A percentile compares a stretch with the other conserved stretches of the same genome.
phyloP scores from a whole-genome alignment of 2,329 filamentous ascomycete species.

The Exophiala aquamarina region DNA sequence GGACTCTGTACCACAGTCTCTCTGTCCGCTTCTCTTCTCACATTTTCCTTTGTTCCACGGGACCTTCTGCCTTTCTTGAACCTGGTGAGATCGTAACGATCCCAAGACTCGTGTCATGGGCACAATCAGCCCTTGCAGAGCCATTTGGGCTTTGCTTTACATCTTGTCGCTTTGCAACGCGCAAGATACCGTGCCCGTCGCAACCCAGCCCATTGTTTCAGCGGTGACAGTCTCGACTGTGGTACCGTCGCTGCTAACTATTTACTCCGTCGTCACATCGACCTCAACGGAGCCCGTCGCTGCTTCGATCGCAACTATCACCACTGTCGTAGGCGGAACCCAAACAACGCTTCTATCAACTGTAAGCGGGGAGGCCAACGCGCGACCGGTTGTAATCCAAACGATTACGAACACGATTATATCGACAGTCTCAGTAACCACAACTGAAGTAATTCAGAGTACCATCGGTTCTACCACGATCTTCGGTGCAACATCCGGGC shows the following conservation, averaged over 20 bases:
- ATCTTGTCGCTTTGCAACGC: conserved; percentile 12
- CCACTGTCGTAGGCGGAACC: conserved; percentile 12
- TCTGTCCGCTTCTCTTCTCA: neutral
- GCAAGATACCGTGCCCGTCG: conserved; percentile 17
- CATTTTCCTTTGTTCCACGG: neutral
- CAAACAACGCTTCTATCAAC: conserved; percentile 6
- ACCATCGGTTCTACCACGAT: conserved; percentile 20
- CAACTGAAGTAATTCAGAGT: conserved; percentile 15
- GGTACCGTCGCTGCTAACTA: conserved; percentile 15
- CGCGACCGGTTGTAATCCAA: neutral
- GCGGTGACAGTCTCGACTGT: conserved; percentile 16
- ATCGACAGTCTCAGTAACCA: conserved; percentile 17
- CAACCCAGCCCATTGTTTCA: conserved; percentile 20
- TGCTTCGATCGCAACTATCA: conserved; percentile 8
- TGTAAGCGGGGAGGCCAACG: conserved; percentile 1
- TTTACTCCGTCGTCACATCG: conserved; percentile 20
- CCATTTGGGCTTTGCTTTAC: conserved; percentile 10
- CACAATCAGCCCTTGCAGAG: conserved; percentile 9
- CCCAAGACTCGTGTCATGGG: conserved; percentile 9
- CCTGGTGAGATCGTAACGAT: neutral
- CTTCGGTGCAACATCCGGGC: conserved; percentile 4
- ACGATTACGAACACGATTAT: conserved; percentile 20
- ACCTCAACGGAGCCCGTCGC: conserved; percentile 9
- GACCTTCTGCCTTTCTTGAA: neutral
- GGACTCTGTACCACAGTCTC: no score